Evolutionary conservation across 2,329 filamentous ascomycete species (phyloP), one percentile per base, ranked within the genome.

Genomic region (Didymella sp.): DNA sequence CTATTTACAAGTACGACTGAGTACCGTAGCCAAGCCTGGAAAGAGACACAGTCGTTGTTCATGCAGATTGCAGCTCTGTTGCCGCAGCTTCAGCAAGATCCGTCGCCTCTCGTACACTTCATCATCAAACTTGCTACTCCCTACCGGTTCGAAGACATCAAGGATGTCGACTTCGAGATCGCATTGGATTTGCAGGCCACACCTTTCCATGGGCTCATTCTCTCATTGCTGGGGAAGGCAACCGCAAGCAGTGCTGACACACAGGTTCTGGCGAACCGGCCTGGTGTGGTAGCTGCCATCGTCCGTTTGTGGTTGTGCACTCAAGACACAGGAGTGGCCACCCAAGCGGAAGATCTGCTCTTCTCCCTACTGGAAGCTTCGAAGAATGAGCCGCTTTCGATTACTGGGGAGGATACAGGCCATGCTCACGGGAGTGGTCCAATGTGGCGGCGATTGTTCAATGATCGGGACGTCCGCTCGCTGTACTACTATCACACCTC

Each of bases 401-500:
- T 79, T 48, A 60, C 59, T 41, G 66, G 56, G 47, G 69, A 64
- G 57, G 67, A 59, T 41, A 66, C 62, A 21, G 33, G 64, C 12
- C 66, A 73, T 30, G 63, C 64, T 6, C 72, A 72, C 56, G 76
- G 65, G 7, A 63, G 64, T 40, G 73, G 69, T 1, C 72, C 86
- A 1, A 77, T 89, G 66, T 88, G 85, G 86, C 82, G 85, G 66
- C 81, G 86, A 17, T 63, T 88, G 0, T 88, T 89, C 64, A 79
- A 80, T 2, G 86, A 88, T 60, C 81, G 78, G 56, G 80, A 87
- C 64, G 80, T 88, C 6, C 87, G 87, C 62, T 77, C 76, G 1
- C 74, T 81, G 7, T 76, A 88, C 28, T 88, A 85, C 72, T 79
- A 81, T 27, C 77, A 82, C 48, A 86, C 82, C 65, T 83, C 80